A percentile compares a stretch with the other conserved stretches of the same genome.
phyloP scores from a whole-genome alignment of 2,329 filamentous ascomycete genomes.

The Penicillium verrucosum region DNA sequence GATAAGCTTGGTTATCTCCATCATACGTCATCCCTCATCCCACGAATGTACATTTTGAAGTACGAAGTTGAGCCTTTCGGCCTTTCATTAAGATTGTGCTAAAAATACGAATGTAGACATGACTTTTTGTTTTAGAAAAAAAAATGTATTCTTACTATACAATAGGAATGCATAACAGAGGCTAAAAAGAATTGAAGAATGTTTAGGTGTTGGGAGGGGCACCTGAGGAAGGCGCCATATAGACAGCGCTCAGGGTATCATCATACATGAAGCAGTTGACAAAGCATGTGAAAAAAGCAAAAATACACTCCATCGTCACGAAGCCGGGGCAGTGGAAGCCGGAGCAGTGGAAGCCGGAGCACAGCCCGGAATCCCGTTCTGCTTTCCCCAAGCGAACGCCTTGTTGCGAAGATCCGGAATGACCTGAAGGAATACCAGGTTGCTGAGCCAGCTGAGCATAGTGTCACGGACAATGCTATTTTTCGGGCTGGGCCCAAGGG shows the following conservation, averaged over 20 bases:
- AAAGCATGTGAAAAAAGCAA: constrained; percentile 1
- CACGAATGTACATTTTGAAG: background rate
- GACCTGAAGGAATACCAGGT: constrained; percentile 55
- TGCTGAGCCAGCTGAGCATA: constrained; percentile 52
- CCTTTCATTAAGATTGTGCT: no score
- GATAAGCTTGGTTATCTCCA: constrained; percentile 14
- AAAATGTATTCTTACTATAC: background rate
- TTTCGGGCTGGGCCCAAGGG: constrained; percentile 52
- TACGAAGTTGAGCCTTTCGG: background rate
- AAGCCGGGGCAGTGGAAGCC: background rate
- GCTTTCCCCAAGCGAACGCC: constrained; percentile 57
- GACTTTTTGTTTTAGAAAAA: background rate
- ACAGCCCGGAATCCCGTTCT: constrained; percentile 45
- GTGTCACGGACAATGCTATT: constrained; percentile 55
- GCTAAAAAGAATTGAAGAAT: background rate
- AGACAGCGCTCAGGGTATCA: constrained; percentile 28
- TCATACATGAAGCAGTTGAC: constrained; percentile 17
- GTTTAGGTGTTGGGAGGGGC: constrained; percentile 5
- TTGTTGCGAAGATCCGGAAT: constrained; percentile 57
- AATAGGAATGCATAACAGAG: constrained; percentile 9
- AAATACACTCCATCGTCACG: background rate
- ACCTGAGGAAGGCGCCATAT: constrained; percentile 9
- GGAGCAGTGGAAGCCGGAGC: constrained; percentile 9
- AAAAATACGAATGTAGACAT: background rate
- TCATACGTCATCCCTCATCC: constrained; percentile 23